Percentiles rank a stretch among this genome's conserved stretches.
Conservation (phyloP, 192 early-diverging fungal species). For the Mortierella antarctica region DNA sequence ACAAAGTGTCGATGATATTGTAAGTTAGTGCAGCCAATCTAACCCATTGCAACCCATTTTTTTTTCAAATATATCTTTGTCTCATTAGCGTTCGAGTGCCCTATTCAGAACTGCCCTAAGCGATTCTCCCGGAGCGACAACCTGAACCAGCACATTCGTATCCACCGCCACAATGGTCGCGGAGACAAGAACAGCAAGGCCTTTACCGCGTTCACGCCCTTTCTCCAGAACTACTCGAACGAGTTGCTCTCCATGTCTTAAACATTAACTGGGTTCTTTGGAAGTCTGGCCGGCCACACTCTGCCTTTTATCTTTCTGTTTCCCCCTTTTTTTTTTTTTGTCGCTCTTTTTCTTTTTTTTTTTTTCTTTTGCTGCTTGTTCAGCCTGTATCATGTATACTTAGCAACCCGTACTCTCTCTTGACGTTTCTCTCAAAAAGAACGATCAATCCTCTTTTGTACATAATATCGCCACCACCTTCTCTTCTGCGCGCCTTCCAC, state of each 20-base stretch:
- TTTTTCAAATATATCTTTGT: conserved; percentile 5
- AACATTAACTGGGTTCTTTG: background rate
- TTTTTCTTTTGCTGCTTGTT: background rate
- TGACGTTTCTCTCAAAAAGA: background rate
- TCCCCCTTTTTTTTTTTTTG: background rate
- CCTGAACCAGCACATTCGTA: conserved; percentile 67
- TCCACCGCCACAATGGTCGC: conserved; percentile 65
- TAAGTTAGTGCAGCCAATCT: background rate
- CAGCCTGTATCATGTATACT: conserved; percentile 2
- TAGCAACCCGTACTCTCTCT: conserved; percentile 3
- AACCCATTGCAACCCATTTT: background rate
- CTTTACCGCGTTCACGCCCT: conserved; percentile 54
- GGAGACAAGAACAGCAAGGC: conserved; percentile 55
- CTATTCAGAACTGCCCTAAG: conserved; percentile 64
- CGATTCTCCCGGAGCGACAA: conserved; percentile 69
- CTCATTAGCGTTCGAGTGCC: conserved; percentile 61
- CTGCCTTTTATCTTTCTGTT: background rate
- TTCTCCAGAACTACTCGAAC: conserved; percentile 50
- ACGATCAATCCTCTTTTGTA: background rate
- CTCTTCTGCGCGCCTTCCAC: background rate
- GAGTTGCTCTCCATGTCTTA: conserved; percentile 25
- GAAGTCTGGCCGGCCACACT: background rate
- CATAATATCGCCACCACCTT: background rate
- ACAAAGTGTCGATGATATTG: background rate
- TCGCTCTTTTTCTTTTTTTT: background rate